Conservation (phyloP, 2,329 filamentous ascomycete species). For the Xylariales sp. region DNA sequence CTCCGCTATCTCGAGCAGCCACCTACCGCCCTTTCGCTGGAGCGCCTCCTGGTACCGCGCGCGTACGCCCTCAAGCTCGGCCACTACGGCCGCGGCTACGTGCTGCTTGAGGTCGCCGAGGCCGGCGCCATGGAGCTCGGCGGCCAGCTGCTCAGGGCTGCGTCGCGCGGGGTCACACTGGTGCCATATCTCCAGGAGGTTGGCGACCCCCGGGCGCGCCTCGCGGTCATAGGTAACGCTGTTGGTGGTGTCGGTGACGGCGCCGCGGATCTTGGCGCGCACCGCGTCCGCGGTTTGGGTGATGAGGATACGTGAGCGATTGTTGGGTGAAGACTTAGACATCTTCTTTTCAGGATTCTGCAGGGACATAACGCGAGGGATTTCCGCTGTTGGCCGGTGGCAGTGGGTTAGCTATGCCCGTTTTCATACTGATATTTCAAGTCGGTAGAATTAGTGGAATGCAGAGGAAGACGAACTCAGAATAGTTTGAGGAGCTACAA, state of each 20-base stretch:
- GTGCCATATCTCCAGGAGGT: slow-evolving; percentile 76
- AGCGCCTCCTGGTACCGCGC: slow-evolving; percentile 44
- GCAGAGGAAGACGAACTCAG: slow-evolving; percentile 49
- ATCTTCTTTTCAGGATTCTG: slow-evolving; percentile 77
- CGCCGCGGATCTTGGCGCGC: slow-evolving; percentile 61
- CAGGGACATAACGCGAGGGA: slow-evolving; percentile 87
- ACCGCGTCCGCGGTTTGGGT: slow-evolving; percentile 67
- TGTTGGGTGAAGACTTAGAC: slow-evolving; percentile 80
- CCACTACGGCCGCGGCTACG: slow-evolving; percentile 54
- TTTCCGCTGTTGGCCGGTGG: slow-evolving; percentile 52
- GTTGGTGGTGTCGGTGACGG: slow-evolving; percentile 70
- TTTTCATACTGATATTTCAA: no score
- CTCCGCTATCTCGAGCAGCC: slow-evolving; percentile 53
- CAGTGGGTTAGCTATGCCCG: no score
- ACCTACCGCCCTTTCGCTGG: slow-evolving; percentile 36
- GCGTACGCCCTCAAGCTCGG: slow-evolving; percentile 44
- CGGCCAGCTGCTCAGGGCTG: slow-evolving; percentile 27
- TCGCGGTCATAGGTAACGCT: slow-evolving; percentile 68
- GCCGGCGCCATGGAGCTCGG: slow-evolving; percentile 29
- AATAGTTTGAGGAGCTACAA: slow-evolving; percentile 66
- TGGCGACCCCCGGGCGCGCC: slow-evolving; percentile 76
- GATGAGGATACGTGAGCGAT: slow-evolving; percentile 75
- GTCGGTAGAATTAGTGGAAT: neutral
- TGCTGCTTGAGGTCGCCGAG: slow-evolving; percentile 60
- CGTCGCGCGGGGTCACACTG: slow-evolving; percentile 51